These are phyloP conservation scores for Handroanthus guayacan DNA, from an alignment of 257 asterid genomes.

Conservation along the genomic window DNA sequence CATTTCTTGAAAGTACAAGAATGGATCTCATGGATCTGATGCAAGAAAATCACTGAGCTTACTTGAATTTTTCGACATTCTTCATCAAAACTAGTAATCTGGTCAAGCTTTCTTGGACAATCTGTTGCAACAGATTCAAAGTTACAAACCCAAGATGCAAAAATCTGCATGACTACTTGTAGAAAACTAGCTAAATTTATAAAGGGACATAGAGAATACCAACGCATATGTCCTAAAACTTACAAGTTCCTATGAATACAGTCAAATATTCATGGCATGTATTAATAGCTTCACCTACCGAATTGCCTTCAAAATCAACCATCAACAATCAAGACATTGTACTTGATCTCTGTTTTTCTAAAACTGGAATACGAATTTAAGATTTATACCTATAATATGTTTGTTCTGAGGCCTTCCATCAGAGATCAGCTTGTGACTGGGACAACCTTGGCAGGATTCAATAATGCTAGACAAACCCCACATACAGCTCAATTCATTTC, in stretches of 20 bases:
- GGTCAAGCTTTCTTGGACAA: slow-evolving; percentile 44
- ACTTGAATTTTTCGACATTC: slow-evolving; percentile 53
- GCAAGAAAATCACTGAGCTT: slow-evolving; percentile 32
- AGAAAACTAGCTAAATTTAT: slow-evolving; percentile 10
- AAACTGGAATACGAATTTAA: slow-evolving; percentile 1
- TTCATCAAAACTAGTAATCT: slow-evolving; percentile 48
- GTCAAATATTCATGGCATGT: slow-evolving; percentile 29
- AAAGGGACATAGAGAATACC: slow-evolving; percentile 30
- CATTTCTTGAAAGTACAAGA: not conserved
- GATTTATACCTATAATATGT: slow-evolving; percentile 45
- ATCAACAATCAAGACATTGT: slow-evolving; percentile 13
- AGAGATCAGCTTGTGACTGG: slow-evolving; percentile 45
- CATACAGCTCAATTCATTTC: slow-evolving; percentile 53
- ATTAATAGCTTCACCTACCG: slow-evolving; percentile 48
- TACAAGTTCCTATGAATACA: slow-evolving; percentile 30
- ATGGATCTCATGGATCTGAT: not conserved
- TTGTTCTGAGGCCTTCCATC: slow-evolving; percentile 49
- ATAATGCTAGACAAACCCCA: slow-evolving; percentile 60
- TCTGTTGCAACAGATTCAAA: slow-evolving; percentile 42
- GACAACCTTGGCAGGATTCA: slow-evolving; percentile 50
- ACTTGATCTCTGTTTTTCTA: slow-evolving; percentile 23
- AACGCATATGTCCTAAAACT: slow-evolving; percentile 35
- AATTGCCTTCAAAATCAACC: slow-evolving; percentile 35
- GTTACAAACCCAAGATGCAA: not conserved
- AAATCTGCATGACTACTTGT: not conserved